Base-by-base conservation (phyloP, 495 filamentous ascomycete genomes). In the Xylaria acuta region DNA sequence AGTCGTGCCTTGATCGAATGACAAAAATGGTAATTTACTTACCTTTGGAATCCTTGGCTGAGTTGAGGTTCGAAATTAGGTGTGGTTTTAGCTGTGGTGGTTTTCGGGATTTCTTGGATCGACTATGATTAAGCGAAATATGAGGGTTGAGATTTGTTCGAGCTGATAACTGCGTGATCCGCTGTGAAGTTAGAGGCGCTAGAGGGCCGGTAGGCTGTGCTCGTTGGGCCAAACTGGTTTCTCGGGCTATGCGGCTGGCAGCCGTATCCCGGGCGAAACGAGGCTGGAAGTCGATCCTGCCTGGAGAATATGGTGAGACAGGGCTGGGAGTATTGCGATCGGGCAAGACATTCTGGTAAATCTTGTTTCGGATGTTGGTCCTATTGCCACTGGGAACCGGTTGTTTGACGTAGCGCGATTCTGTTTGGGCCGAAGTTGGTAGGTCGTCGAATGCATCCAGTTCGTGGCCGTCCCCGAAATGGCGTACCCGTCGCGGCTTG, bases 221-320 rank as follows among this genome's bases (percentile, higher is more conserved):
- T 74, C 88, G 82, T 74, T 89, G 85, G 65, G 92, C 89, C 66
- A 93, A 89, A 73, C 90, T 89, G 71, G 94, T 91, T 81, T 98
- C 96, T 74, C 96, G 89, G 53, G 96, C 96, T 79, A 93, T 97
- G 34, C 96, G 89, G 70, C 92, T 92, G 60, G 97, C 95, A 76
- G 93, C 92, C 8, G 96, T 99, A 82, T 99, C 96, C 74, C 94
- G 91, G 73, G 95, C 94, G 80, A 97, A 99, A 69, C 93, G 90
- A 54, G 96, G 96, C 18, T 84, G 81, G 69, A 84, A 82, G 85
- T 92, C 80, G 77, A 85, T 51, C 79, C 88, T 75, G 72, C 83
- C 64, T 79, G 90, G 87, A 0, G 88, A 88, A 53, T 81, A 82
- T 32, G 89, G 87, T 18, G 88, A 86, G 36, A 83, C 73, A 12